Conservation (phyloP, 2,329 filamentous ascomycete genomes). For the Ophidiomyces ophidiicola region DNA sequence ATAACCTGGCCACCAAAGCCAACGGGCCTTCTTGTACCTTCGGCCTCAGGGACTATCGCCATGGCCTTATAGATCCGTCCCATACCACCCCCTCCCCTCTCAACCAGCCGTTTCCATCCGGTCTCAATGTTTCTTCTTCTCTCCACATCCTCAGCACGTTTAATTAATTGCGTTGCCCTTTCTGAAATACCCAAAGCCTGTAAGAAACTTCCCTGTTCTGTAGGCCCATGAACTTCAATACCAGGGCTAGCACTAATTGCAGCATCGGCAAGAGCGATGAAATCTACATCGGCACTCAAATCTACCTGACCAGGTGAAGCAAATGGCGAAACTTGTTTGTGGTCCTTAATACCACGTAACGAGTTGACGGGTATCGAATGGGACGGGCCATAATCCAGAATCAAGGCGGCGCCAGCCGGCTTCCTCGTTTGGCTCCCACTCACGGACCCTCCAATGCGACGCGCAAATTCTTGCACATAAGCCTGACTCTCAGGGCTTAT, state of each 20-base stretch:
- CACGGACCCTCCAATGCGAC: slow-evolving; percentile 60
- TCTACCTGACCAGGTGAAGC: slow-evolving; percentile 70
- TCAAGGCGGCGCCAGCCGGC: slow-evolving; percentile 76
- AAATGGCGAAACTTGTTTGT: slow-evolving; percentile 68
- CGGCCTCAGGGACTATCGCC: slow-evolving; percentile 75
- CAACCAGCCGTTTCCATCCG: slow-evolving; percentile 73
- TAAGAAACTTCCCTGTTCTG: slow-evolving; percentile 73
- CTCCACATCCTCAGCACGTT: slow-evolving; percentile 38
- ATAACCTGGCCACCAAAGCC: slow-evolving; percentile 67
- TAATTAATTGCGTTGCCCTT: slow-evolving; percentile 56
- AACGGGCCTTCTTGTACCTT: slow-evolving; percentile 61
- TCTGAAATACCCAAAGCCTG: slow-evolving; percentile 70
- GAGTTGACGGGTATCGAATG: slow-evolving; percentile 75
- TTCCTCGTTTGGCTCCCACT: slow-evolving; percentile 23
- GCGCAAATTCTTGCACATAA: slow-evolving; percentile 69
- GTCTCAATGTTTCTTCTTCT: slow-evolving; percentile 52
- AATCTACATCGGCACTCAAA: slow-evolving; percentile 87
- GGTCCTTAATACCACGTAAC: slow-evolving; percentile 71
- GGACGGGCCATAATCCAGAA: slow-evolving; percentile 83
- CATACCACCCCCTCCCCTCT: slow-evolving; percentile 73
- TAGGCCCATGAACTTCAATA: slow-evolving; percentile 84
- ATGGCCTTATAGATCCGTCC: slow-evolving; percentile 88
- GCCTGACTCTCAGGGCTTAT: slow-evolving; percentile 77
- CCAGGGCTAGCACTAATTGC: slow-evolving; percentile 62
- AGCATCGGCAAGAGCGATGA: slow-evolving; percentile 70